Conservation (phyloP, 225 moss, liverwort and hornwort genomes). For the Physcomitrellopsis africana region DNA sequence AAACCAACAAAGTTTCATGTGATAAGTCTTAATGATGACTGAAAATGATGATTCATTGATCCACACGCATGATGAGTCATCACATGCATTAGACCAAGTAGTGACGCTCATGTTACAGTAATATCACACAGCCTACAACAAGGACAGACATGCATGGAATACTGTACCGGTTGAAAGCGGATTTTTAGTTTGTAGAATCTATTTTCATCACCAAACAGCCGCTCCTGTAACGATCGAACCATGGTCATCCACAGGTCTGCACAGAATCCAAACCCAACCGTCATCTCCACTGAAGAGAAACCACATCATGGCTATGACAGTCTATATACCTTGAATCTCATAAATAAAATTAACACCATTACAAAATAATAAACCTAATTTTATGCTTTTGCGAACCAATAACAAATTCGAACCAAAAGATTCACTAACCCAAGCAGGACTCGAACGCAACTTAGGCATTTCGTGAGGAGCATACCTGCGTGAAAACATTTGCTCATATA, state of each 20-base stretch:
- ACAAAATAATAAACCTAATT: no score
- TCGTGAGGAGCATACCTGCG: conserved; percentile 37
- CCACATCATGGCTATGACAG: background rate
- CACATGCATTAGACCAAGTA: conserved; percentile 47
- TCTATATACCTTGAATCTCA: background rate
- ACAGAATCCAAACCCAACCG: conserved; percentile 18
- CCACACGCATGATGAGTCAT: conserved; percentile 41
- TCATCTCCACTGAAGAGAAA: conserved; percentile 1
- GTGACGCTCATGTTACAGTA: conserved; percentile 51
- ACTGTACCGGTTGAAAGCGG: conserved; percentile 31
- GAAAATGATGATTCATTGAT: conserved; percentile 46
- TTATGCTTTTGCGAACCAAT: no score
- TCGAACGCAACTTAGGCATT: no score
- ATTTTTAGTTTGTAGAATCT: conserved; percentile 32
- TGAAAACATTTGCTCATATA: conserved; percentile 30
- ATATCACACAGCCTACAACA: conserved; percentile 56
- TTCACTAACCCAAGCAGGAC: no score
- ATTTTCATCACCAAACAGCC: conserved; percentile 36
- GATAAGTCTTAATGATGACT: conserved; percentile 28
- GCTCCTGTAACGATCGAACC: conserved; percentile 44
- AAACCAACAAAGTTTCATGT: background rate
- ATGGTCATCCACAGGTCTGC: conserved; percentile 47
- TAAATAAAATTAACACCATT: background rate
- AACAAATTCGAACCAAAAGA: no score
- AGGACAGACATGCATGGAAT: conserved; percentile 42